Conservation (phyloP, 1,284 basidiomycete genomes). For the Rhodotorula sp. region DNA sequence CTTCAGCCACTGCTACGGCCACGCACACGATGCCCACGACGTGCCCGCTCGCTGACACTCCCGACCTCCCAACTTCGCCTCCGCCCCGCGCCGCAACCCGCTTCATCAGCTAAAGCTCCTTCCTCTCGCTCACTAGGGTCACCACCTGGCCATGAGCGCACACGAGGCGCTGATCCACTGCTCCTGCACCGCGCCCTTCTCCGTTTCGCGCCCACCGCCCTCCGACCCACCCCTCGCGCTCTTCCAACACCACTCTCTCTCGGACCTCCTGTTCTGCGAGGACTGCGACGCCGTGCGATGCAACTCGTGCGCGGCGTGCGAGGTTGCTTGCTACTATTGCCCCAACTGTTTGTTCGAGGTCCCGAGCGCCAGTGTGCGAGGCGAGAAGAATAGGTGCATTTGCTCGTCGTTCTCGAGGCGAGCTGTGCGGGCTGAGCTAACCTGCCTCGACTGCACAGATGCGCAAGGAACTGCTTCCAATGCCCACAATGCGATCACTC, state of each 20-base stretch:
- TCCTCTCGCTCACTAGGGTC: not conserved
- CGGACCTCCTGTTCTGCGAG: constrained; percentile 92
- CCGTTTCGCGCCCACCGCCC: constrained; percentile 24
- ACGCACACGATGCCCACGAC: too few species aligned
- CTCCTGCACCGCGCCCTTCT: constrained; percentile 43
- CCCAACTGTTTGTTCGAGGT: constrained; percentile 99
- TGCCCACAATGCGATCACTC: constrained; percentile 90
- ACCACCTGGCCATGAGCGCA: not conserved
- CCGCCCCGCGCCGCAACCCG: too few species aligned
- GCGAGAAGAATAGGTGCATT: constrained; percentile 82
- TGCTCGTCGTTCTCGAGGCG: not conserved
- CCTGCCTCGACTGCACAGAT: constrained; percentile 57
- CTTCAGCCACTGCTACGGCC: too few species aligned
- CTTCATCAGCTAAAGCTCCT: too few species aligned
- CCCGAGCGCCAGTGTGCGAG: constrained; percentile 89
- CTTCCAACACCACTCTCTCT: constrained; percentile 67
- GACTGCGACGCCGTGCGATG: constrained; percentile 95
- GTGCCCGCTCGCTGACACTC: too few species aligned
- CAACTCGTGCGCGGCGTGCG: constrained; percentile 82
- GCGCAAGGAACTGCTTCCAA: constrained; percentile 93
- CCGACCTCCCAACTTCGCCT: too few species aligned
- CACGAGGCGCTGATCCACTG: constrained; percentile 49
- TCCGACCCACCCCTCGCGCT: constrained; percentile 19
- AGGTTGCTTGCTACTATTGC: constrained; percentile 95
- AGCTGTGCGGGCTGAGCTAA: not conserved